phyloP scores from a whole-genome alignment of 371 early-diverging fungal species.

The Mucor irregularis region DNA sequence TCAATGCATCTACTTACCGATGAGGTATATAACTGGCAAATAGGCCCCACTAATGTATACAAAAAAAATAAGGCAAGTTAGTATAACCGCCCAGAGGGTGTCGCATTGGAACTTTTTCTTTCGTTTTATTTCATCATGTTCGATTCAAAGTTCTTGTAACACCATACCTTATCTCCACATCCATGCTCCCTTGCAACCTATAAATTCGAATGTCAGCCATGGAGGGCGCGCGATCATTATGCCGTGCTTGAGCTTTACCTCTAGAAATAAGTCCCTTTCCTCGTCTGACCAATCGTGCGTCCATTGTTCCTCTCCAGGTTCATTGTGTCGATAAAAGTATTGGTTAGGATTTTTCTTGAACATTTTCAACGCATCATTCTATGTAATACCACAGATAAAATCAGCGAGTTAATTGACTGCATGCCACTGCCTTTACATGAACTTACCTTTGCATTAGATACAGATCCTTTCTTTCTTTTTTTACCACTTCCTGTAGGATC shows the following conservation, averaged over 20 bases:
- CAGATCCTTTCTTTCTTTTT: constrained; percentile 21
- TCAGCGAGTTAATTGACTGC: constrained; percentile 2
- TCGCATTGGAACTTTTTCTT: no score
- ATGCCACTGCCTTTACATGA: not conserved
- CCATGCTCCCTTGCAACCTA: constrained; percentile 50
- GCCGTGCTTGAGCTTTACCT: constrained; percentile 26
- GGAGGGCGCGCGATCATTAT: not conserved
- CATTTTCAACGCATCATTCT: constrained; percentile 60
- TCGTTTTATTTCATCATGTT: not conserved
- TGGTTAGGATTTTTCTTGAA: constrained; percentile 76
- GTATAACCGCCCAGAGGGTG: no score
- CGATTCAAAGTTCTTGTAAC: not conserved
- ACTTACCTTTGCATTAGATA: constrained; percentile 40
- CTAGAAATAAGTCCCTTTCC: constrained; percentile 57
- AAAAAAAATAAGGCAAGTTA: not conserved
- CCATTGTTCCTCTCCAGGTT: constrained; percentile 76
- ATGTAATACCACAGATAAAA: not conserved
- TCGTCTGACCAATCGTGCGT: constrained; percentile 73
- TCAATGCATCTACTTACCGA: constrained; percentile 34
- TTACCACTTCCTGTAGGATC: constrained; percentile 59
- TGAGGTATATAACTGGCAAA: constrained; percentile 77
- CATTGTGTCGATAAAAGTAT: constrained; percentile 74
- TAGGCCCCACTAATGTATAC: constrained; percentile 67
- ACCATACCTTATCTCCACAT: constrained; percentile 59
- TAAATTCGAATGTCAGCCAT: constrained; percentile 2